phyloP scores from a whole-genome alignment of 1,139 yeast genomes.

The Zygoascus hellenicus region DNA sequence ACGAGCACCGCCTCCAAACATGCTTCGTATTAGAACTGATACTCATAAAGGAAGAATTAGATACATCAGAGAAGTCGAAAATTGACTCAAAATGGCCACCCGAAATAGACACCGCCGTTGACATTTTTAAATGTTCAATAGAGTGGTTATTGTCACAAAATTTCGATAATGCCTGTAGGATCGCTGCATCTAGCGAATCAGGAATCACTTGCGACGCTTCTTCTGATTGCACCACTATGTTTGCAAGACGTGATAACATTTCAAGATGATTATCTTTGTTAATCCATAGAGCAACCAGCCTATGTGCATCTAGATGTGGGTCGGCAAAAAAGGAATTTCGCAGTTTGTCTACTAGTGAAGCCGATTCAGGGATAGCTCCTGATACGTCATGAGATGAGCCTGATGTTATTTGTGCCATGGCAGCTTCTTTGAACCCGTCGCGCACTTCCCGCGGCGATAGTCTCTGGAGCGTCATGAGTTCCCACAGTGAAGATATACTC shows the following conservation, averaged over 20 bases:
- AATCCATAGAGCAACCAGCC: slow-evolving; percentile 18
- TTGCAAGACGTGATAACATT: slow-evolving; percentile 15
- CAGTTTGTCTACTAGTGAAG: neutral
- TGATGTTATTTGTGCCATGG: neutral
- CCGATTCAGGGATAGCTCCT: neutral
- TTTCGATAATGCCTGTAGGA: slow-evolving; percentile 12
- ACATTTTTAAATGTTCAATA: neutral
- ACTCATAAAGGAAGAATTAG: neutral
- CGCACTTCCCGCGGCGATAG: slow-evolving; percentile 13
- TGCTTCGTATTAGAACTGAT: slow-evolving; percentile 13
- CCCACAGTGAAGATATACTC: slow-evolving; percentile 23
- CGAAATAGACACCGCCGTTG: slow-evolving; percentile 10
- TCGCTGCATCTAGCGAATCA: slow-evolving; percentile 17
- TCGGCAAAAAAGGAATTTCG: slow-evolving; percentile 8
- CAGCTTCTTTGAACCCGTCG: slow-evolving; percentile 8
- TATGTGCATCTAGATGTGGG: slow-evolving; percentile 10
- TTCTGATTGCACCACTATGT: slow-evolving; percentile 11
- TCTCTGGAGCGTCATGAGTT: slow-evolving; percentile 16
- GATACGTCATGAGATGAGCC: neutral
- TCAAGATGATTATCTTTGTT: slow-evolving; percentile 7
- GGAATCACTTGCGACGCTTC: slow-evolving; percentile 6
- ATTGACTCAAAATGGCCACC: slow-evolving; percentile 20
- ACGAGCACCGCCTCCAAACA: slow-evolving; percentile 24
- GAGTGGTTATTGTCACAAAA: neutral
- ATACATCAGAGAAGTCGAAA: slow-evolving; percentile 18